Conservation (phyloP, 2,329 filamentous ascomycete genomes). For the Alternaria infectoria region DNA sequence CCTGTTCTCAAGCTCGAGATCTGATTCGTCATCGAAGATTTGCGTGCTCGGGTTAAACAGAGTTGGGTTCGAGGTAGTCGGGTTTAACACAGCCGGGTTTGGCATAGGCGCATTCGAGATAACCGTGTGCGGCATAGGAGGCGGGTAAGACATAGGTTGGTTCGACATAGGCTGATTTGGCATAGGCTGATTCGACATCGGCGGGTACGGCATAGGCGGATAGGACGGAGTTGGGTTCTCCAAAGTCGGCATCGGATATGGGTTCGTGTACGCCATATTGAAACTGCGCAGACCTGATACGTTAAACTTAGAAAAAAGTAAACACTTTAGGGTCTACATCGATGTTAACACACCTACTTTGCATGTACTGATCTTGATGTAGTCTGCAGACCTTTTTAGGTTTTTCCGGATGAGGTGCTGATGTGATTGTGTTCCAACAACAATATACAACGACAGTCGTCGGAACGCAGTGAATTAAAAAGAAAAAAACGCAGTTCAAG, state of each 20-base stretch:
- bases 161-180: not conserved
- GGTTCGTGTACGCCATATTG: not conserved
- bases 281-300: not conserved
- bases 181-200: not conserved
- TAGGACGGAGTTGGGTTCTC: not conserved
- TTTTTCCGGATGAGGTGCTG: not conserved
- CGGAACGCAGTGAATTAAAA: not conserved
- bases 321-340: no score
- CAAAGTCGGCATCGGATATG: not conserved
- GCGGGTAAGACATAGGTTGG: not conserved
- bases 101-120: not conserved
- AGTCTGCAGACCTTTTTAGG: no score
- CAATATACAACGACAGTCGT: accelerated
- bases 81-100: not conserved
- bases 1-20: slow-evolving; percentile 17
- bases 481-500: not conserved
- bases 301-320: no score
- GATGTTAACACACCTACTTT: no score
- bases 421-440: not conserved
- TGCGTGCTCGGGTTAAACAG: not conserved
- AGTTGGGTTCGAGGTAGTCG: not conserved
- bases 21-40: slow-evolving; percentile 8
- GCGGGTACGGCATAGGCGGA: not conserved
- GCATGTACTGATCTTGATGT: no score
- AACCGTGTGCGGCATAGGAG: not conserved